Base-by-base conservation (phyloP, 2,329 filamentous ascomycete genomes). In the Colletotrichum orbiculare region DNA sequence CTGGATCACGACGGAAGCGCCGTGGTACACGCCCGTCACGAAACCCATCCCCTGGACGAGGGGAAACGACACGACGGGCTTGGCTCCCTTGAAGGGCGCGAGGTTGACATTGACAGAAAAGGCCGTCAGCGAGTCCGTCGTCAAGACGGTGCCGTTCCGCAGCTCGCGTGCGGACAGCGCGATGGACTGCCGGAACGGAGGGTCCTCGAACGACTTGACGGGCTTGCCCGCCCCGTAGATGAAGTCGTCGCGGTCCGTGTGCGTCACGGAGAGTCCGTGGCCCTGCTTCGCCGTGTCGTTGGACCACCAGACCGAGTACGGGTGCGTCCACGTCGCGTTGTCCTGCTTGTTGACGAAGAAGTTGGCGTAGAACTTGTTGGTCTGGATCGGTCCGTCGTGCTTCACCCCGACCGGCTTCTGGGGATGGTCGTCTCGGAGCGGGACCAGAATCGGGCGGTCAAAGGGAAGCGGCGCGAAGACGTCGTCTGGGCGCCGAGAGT, bases 41-140 rank as follows among this genome's bases (percentile, higher is more conserved):
- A 92, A 94, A 0, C 85, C 90, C 86, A 93, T 92, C 2, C 93
- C 93, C 72, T 96, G 92, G 0, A 94, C 87, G 4, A 95, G 73
- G 0, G 92, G 91, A 67, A 94, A 90, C 0, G 85, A 88, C 46
- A 96, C 83, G 1, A 83, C 78, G 1, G 88, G 83, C 4, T 79
- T 73, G 8, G 76, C 71, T 13, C 78, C 76, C 2, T 82, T 80
- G 38, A 78, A 81, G 0, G 50, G 34, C 11, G 62, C 62, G 34
- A 96, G 79, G 48, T 91, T 89, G 54, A 91, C 85, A 68, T 91
- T 87, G 39, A 74, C 83, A 54, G 77, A 88, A 71, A 77, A 87
- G 54, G 78, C 85, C 69, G 77, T 87, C 69, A 80, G 71, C 65
- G 74, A 74, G 70, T 82, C 77, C 4, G 71, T 80, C 2, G 82